Conservation (phyloP, 208 protist species). For the Leishmania guyanensis region DNA sequence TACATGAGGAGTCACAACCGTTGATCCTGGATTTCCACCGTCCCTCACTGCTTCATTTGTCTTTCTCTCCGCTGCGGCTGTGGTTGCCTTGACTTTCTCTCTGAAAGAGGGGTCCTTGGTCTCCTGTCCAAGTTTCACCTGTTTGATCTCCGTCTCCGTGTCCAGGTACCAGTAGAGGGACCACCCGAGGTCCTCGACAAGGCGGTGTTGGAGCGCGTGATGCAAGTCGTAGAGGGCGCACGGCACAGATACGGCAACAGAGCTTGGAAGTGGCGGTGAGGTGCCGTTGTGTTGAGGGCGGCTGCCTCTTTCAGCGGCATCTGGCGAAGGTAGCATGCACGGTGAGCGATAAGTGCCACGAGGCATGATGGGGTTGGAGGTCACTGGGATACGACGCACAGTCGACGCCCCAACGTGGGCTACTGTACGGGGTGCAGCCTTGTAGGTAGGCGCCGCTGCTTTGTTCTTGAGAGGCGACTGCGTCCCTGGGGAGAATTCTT, state of each 20-base stretch:
- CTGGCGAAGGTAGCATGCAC: background rate
- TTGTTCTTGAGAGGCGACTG: background rate
- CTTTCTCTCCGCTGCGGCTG: background rate
- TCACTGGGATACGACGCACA: background rate
- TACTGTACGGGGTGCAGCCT: background rate
- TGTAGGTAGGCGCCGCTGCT: background rate
- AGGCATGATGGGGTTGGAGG: background rate
- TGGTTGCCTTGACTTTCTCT: background rate
- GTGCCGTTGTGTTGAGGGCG: background rate
- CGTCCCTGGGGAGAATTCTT: background rate
- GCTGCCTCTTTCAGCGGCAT: background rate
- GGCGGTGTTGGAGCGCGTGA: conserved; percentile 26
- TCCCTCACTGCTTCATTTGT: background rate
- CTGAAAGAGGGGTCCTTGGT: background rate
- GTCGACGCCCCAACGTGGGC: background rate
- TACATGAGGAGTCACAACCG: background rate
- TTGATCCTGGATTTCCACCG: background rate
- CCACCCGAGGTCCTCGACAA: conserved; percentile 27
- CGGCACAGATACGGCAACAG: conserved; percentile 5
- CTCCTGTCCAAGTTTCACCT: conserved; percentile 19
- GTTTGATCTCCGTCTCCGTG: conserved; percentile 24
- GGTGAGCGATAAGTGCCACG: background rate
- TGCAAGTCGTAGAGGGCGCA: conserved; percentile 30
- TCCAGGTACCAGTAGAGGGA: conserved; percentile 34
- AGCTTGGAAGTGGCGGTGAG: conserved; percentile 8